Percentiles rank a stretch among this genome's conserved stretches.
Evolutionary conservation across 2,329 filamentous ascomycete genomes (phyloP).

Genomic region (Camptophora hylomeconis): DNA sequence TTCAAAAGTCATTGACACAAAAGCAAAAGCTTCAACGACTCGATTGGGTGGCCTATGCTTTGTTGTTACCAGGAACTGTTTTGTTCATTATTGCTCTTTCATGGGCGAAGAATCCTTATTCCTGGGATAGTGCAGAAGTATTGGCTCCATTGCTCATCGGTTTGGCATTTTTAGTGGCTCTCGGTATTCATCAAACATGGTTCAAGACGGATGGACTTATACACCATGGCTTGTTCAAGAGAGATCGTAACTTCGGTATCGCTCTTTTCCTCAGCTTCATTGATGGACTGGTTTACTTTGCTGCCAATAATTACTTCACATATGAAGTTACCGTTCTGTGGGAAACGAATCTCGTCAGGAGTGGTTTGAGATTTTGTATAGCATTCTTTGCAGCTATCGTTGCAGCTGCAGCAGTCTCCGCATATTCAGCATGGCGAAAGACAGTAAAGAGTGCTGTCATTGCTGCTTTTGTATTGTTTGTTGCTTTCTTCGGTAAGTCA

Average conservation of each 20-base stretch:
- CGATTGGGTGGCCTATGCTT: neutral
- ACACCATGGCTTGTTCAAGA: conserved; percentile 7
- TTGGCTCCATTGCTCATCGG: conserved; percentile 1
- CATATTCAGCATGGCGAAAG: conserved; percentile 1
- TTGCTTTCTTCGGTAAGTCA: conserved; percentile 3
- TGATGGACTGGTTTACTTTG: conserved; percentile 5
- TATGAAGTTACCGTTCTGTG: conserved; percentile 5
- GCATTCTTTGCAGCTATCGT: conserved; percentile 1
- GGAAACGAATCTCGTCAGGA: conserved; percentile 1
- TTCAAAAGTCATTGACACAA: conserved; percentile 2
- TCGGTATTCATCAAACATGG: conserved; percentile 1
- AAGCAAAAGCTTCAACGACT: conserved; percentile 1
- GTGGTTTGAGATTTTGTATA: conserved; percentile 5
- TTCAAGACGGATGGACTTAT: conserved; percentile 1
- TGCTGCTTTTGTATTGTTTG: conserved; percentile 1
- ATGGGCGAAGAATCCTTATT: neutral
- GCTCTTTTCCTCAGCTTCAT: conserved; percentile 2
- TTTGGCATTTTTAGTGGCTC: neutral
- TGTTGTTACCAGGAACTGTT: neutral
- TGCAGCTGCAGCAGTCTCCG: neutral
- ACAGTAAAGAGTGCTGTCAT: neutral
- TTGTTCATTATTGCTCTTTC: neutral
- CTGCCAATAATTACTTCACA: conserved; percentile 5
- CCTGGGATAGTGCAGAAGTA: conserved; percentile 1
- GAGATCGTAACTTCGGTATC: conserved; percentile 3